These are phyloP conservation scores for Themeda triandra DNA, from an alignment of 176 grass and related monocot genomes.

Conservation along the genomic window DNA sequence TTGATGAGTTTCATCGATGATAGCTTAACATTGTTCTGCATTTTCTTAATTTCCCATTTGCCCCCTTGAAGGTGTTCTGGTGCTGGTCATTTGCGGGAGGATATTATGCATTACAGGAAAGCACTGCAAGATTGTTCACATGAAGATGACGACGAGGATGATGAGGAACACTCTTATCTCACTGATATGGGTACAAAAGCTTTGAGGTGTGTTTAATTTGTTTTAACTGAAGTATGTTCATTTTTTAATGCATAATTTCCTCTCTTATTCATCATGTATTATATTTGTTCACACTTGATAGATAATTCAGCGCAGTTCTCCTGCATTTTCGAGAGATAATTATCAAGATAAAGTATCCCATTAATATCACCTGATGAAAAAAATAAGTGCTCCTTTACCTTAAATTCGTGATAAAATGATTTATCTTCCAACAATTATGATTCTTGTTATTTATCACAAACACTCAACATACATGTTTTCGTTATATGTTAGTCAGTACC, in stretches of 20 bases:
- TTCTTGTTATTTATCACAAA: not conserved
- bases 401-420: slow-evolving; percentile 1
- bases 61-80: slow-evolving; percentile 62
- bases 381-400: not conserved
- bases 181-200: slow-evolving; percentile 97
- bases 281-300: not conserved
- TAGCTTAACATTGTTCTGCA: not conserved
- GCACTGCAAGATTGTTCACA: slow-evolving; percentile 60
- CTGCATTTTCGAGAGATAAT: too few species aligned
- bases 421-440: not conserved
- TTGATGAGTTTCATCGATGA: not conserved
- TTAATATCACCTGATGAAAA: slow-evolving; percentile 16
- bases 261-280: slow-evolving; percentile 14
- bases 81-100: slow-evolving; percentile 87
- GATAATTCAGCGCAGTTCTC: too few species aligned
- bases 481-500: not conserved
- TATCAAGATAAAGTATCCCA: not conserved
- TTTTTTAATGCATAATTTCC: not conserved
- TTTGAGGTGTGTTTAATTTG: slow-evolving; percentile 67
- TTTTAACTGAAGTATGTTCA: not conserved
- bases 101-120: slow-evolving; percentile 78
- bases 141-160: slow-evolving; percentile 62
- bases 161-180: slow-evolving; percentile 64
- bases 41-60: slow-evolving; percentile 23
- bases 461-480: not conserved